phyloP scores from a whole-genome alignment of 2,329 filamentous ascomycete species.

The Hypomyces rosellus region DNA sequence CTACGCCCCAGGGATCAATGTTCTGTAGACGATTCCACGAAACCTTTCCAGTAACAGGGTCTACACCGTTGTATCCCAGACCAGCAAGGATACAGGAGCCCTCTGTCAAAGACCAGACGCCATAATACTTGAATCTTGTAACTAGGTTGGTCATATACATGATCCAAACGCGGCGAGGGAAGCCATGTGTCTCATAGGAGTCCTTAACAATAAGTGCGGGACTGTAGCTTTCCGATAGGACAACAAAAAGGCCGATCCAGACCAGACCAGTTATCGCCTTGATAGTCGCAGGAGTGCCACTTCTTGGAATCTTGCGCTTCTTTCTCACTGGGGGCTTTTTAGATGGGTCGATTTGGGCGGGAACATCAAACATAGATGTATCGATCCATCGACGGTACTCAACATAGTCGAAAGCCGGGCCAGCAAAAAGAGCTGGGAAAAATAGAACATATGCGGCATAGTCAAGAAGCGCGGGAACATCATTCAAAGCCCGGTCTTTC shows the following conservation, averaged over 20 bases:
- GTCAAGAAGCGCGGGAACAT: conserved; percentile 71
- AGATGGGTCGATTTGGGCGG: conserved; percentile 70
- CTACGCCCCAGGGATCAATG: conserved; percentile 77
- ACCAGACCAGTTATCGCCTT: conserved; percentile 67
- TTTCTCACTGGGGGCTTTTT: conserved; percentile 82
- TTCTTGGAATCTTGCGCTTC: conserved; percentile 87
- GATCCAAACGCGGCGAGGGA: conserved; percentile 68
- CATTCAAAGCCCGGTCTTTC: conserved; percentile 68
- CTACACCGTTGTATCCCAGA: conserved; percentile 89
- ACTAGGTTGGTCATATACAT: conserved; percentile 81
- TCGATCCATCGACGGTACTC: conserved; percentile 92
- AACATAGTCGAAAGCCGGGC: conserved; percentile 88
- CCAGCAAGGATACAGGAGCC: conserved; percentile 91
- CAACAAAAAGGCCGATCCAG: conserved; percentile 76
- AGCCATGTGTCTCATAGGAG: conserved; percentile 58
- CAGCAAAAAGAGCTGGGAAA: conserved; percentile 84
- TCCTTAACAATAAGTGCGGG: conserved; percentile 58
- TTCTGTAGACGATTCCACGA: conserved; percentile 87
- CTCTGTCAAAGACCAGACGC: conserved; percentile 89
- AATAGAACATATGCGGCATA: conserved; percentile 90
- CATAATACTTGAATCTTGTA: conserved; percentile 88
- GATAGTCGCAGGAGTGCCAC: conserved; percentile 72
- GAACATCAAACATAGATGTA: conserved; percentile 88
- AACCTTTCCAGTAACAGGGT: conserved; percentile 75
- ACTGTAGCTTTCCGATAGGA: conserved; percentile 62